Evolutionary conservation across 805 yeast genomes (phyloP).

Genomic region (Candida pseudoglaebosa): DNA sequence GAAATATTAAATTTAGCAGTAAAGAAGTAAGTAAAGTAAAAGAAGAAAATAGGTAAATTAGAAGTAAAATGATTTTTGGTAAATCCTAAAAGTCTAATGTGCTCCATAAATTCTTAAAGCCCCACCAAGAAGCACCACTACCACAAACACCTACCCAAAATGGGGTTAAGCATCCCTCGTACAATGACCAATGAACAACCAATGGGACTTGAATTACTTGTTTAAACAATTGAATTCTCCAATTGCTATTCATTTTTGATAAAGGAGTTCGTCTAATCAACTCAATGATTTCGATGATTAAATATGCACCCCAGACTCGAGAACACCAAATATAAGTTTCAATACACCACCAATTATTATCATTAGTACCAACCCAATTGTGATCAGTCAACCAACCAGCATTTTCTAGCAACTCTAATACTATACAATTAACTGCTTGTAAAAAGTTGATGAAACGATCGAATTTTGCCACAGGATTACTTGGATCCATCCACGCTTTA

Average conservation of each 20-base stretch:
- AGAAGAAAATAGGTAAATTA: neutral
- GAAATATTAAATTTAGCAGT: neutral
- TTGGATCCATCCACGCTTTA: conserved; percentile 23
- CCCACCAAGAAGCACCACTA: conserved; percentile 42
- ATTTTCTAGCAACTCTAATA: conserved; percentile 38
- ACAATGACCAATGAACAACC: conserved; percentile 42
- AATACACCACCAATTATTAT: conserved; percentile 39
- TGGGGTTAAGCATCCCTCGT: conserved; percentile 42
- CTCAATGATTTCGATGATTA: conserved; percentile 37
- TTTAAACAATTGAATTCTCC: conserved; percentile 34
- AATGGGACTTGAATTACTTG: conserved; percentile 39
- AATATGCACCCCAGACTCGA: conserved; percentile 42
- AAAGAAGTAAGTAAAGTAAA: neutral
- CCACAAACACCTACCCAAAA: conserved; percentile 49
- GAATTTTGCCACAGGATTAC: conserved; percentile 20
- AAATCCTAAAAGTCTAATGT: conserved; percentile 26
- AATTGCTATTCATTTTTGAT: conserved; percentile 28
- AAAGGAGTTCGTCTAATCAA: conserved; percentile 38
- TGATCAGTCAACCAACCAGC: conserved; percentile 46
- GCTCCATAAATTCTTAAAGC: conserved; percentile 31
- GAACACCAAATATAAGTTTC: conserved; percentile 43
- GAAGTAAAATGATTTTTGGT: neutral
- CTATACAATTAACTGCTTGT: conserved; percentile 39
- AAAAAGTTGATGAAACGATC: conserved; percentile 33
- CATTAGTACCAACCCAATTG: conserved; percentile 40